phyloP scores from a whole-genome alignment of 2,329 filamentous ascomycete species.

The Ceratocystiopsis minuta region DNA sequence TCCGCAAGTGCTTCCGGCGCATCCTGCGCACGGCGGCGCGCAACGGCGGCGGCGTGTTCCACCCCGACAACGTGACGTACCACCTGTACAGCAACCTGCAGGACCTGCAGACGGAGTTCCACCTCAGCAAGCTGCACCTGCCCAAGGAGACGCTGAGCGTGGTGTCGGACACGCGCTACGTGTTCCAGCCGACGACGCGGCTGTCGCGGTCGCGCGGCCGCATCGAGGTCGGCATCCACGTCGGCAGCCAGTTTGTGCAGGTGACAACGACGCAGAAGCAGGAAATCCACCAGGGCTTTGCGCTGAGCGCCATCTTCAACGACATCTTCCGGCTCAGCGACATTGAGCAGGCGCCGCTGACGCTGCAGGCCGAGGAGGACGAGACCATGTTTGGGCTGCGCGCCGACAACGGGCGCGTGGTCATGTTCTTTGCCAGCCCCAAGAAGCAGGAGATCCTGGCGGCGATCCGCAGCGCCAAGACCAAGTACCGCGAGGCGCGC shows the following conservation, averaged over 20 bases:
- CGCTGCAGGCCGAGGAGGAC: constrained; percentile 47
- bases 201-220: constrained; percentile 53
- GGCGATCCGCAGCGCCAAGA: constrained; percentile 43
- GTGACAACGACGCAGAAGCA: constrained; percentile 52
- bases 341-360: constrained; percentile 47
- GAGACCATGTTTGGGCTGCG: constrained; percentile 44
- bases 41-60: constrained; percentile 41
- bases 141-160: constrained; percentile 55
- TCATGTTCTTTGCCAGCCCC: constrained; percentile 54
- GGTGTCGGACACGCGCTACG: constrained; percentile 45
- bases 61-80: constrained; percentile 47
- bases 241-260: constrained; percentile 52
- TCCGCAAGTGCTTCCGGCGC: constrained; percentile 48
- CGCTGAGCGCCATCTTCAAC: constrained; percentile 45
- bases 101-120: constrained; percentile 48
- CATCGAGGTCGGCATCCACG: constrained; percentile 50
- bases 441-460: constrained; percentile 46
- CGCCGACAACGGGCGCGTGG: constrained; percentile 50
- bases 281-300: constrained; percentile 44
- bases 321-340: constrained; percentile 52
- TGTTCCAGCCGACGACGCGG: constrained; percentile 46
- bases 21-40: constrained; percentile 43
- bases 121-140: constrained; percentile 45
- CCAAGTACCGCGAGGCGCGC: constrained; percentile 42
- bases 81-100: constrained; percentile 46